Base-by-base conservation (phyloP, 2,329 filamentous ascomycete species). In the Colletotrichum sp. region DNA sequence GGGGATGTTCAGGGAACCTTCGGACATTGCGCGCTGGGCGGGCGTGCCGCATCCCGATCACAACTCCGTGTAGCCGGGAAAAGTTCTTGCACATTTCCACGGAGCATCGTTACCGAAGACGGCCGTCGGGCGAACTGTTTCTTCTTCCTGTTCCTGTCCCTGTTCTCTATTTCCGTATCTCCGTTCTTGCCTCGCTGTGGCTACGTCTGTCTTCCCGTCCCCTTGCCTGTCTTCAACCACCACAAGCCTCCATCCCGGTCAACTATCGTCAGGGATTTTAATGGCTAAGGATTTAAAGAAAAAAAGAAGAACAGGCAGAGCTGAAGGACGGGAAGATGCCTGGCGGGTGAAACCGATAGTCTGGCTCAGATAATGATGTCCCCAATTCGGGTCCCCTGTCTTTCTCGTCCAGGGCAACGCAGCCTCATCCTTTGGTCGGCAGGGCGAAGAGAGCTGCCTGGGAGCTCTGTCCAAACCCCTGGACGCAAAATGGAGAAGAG, bases 281-380 rank as follows among this genome's bases (percentile, higher is more conserved):
- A 49, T 70, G 36, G 55, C 44, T 49, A 22, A 22, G 19, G 44
- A 49, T n/a, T 8, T 49, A 13, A 44, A 4, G 29, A 32, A 44
- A 70, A 64, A 64, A 13, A 22, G 27, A 61, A 59, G 27, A 59
- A 7, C 4, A 49, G n/a, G 19, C 44, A 49, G 9, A 52, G 57
- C 32, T 59, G 29, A 62, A 30, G 15, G 16, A 65, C 49, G 63
- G 32, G 39, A 67, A 32, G 64, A 55, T 70, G 57, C 57, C 67
- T 44, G 49, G 30, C 73, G 32, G 0, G 69, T 68, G 63, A 69
- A 72, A 76, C 69, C 69, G 69, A 69, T 59, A 34, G 63, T 64
- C 44, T 63, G 72, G 69, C 36, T 57, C 71, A 32, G 49, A n/a
- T 72, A 39, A 67, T 68, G 25, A n/a, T 27, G 27, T 9, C 55